Base-by-base conservation (phyloP, 306 rosid species). In the Quercus agrifolia region DNA sequence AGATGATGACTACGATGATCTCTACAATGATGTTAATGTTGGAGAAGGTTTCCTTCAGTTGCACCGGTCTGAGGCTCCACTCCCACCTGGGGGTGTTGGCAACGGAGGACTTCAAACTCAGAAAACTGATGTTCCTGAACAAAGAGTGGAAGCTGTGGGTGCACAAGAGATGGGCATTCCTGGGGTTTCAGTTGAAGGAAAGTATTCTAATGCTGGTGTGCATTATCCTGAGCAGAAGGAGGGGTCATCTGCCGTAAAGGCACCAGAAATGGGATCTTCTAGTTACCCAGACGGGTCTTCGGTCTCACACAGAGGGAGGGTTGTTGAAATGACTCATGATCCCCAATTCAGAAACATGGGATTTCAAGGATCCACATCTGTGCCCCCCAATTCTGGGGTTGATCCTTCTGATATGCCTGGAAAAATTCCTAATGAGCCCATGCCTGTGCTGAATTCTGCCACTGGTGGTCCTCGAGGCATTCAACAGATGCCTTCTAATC, bases 21-120 rank as follows among this genome's bases (percentile, higher is more conserved):
- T 87, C 23, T 87, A 87, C 78, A 84, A 87, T 73, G 90, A 87
- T 75, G 90, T 87, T 55, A 87, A 87, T 81, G 85, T 87, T 58
- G 88, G 90, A 44, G 90, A 87, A 72, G 84, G 87, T 71, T 84
- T 87, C 72, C 62, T 81, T 31, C 90, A 87, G 84, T 46, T 80
- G 79, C 89, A 86, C 13, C 81, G 62, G 46, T 74, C 85, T 6
- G 85, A 86, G 81, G 64, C 78, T 56, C 70, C 84, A 56, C 63
- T n/a, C 5, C 80, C 80, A 27, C 78, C 83, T 70, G 75, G 21
- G 75, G 79, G 81, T 71, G 81, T 63, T 8, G 62, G 78, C 73
- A 85, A 75, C 20, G 85, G 83, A 79, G 78, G 83, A 15, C 79
- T 23, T 52, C 86, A 76, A 76, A 71, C 84, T 79, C 84, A 78